Evolutionary conservation across 441 rosid genomes (phyloP), one percentile per base, ranked within the genome.

Genomic region (Adansonia grandidieri): DNA sequence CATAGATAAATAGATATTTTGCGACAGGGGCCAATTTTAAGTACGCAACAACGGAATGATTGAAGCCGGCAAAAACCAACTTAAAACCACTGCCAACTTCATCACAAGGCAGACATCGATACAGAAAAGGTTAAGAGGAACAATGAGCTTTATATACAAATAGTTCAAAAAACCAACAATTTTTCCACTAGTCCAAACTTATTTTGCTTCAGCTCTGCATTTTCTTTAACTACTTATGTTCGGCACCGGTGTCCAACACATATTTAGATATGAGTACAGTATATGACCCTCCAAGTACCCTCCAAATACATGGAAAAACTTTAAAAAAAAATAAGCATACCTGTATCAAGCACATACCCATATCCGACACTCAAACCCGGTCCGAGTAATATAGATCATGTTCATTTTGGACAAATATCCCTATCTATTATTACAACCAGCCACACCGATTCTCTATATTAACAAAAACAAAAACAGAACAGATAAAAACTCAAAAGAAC

Each of bases 351-450:
- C 14, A 28, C 42, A 24, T 24, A 24, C 65, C 65, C n/a, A 22
- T 61, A 61, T 11, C 37, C 5, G 20, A 61, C 37, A 61, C 7
- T 61, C 17, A 61, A 37, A 61, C 6, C 15, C 8, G 8, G n/a
- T 61, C 40, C 7, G 37, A 22, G 40, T 9, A 60, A 22, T 48
- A 3, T n/a, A 11, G n/a, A 70, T 47, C 56, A 71, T 53, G 40
- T 17, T 57, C 66, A 73, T 57, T 62, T 6, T 47, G 73, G 57
- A 48, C 37, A 47, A 70, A 70, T 70, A 70, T 73, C 10, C 76
- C 51, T 19, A 17, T 19, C 5, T 28, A 61, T 11, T 40, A 61
- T 61, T 19, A 57, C 48, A 28, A 5, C 40, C 75, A 72, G 15
- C 9, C 32, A 44, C 40, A 5, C 10, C n/a, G 66, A 17, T 73